These are phyloP conservation scores for Xerocomellus chrysenteron DNA, from an alignment of 768 basidiomycete species.

Conservation along the genomic window DNA sequence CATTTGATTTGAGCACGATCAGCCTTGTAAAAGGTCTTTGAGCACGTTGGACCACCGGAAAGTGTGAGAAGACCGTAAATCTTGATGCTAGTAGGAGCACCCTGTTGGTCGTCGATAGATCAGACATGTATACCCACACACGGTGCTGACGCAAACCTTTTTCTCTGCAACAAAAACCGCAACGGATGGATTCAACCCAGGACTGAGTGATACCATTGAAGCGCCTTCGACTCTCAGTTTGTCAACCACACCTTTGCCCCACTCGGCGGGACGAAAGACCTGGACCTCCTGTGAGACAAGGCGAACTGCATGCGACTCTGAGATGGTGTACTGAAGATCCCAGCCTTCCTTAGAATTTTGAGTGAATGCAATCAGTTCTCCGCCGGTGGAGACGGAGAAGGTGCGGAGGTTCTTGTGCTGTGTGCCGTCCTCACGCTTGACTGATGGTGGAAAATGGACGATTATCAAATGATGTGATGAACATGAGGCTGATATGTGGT, in stretches of 20 bases:
- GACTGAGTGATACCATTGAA: conserved; percentile 73
- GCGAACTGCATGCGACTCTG: conserved; percentile 82
- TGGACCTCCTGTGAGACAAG: conserved; percentile 81
- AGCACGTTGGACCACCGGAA: conserved; percentile 64
- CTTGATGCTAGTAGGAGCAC: conserved; percentile 83
- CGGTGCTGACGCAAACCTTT: conserved; percentile 51
- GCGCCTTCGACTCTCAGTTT: conserved; percentile 84
- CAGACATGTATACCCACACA: neutral
- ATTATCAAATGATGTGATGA: conserved; percentile 13
- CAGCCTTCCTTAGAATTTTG: conserved; percentile 90
- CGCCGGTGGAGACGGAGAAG: conserved; percentile 82
- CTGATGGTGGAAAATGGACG: conserved; percentile 29
- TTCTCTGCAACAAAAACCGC: conserved; percentile 94
- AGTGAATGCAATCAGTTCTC: conserved; percentile 82
- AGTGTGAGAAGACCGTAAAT: conserved; percentile 75
- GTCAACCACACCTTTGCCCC: conserved; percentile 75
- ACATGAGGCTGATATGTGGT: conserved; percentile 26
- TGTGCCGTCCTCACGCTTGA: conserved; percentile 85
- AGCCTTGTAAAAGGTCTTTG: conserved; percentile 95
- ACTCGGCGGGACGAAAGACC: conserved; percentile 78
- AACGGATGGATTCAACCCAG: conserved; percentile 78
- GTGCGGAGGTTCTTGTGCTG: conserved; percentile 94
- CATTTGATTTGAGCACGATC: conserved; percentile 93
- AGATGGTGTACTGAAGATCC: conserved; percentile 89
- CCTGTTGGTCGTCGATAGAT: conserved; percentile 41